Evolutionary conservation across 2,329 filamentous ascomycete species (phyloP).

Genomic region (Fusarium keratoplasticum): DNA sequence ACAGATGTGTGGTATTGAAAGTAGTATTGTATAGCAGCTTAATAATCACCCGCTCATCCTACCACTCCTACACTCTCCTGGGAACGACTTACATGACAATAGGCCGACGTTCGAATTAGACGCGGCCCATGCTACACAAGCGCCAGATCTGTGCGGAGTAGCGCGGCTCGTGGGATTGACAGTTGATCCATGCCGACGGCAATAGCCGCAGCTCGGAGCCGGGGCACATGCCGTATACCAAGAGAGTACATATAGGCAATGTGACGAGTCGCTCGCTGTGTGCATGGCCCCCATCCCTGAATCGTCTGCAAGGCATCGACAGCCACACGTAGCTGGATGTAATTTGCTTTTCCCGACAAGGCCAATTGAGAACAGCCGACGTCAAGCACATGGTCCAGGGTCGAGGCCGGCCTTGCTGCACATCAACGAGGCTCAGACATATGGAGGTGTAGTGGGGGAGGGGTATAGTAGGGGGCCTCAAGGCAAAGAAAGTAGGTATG

Average conservation of each 20-base stretch:
- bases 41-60: neutral
- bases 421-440: neutral
- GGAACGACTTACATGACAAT: neutral
- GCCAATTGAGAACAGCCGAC: neutral
- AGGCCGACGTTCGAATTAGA: neutral
- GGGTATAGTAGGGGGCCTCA: slow-evolving; percentile 4
- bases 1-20: neutral
- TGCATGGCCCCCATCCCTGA: neutral
- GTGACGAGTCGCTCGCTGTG: slow-evolving; percentile 17
- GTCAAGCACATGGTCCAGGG: neutral
- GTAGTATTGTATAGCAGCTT: neutral
- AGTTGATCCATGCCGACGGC: neutral
- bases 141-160: neutral
- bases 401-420: neutral
- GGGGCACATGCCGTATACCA: neutral
- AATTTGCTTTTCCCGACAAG: slow-evolving; percentile 23
- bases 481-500: neutral
- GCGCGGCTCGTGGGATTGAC: neutral
- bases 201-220: neutral
- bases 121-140: neutral
- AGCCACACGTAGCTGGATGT: neutral
- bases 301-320: slow-evolving; percentile 4
- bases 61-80: neutral
- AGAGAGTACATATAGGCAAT: neutral
- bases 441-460: neutral